Percentiles rank a stretch among this genome's conserved stretches.
phyloP scores from a whole-genome alignment of 495 filamentous ascomycete genomes.

The Xylaria flabelliformis region DNA sequence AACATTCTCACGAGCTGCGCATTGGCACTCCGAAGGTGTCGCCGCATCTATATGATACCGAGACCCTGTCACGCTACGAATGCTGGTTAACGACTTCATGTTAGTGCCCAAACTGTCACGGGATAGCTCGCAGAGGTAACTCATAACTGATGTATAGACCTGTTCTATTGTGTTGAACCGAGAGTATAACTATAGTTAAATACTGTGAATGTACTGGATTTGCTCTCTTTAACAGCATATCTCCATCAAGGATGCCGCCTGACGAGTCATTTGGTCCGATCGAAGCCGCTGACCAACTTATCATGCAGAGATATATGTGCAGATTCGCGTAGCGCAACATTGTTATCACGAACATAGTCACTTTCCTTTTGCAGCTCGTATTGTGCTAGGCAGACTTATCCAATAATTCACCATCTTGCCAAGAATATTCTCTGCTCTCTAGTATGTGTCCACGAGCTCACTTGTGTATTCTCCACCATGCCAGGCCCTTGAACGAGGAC shows the following conservation, averaged over 20 bases:
- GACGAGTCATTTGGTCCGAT: constrained; percentile 1
- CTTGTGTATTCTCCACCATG: constrained; percentile 16
- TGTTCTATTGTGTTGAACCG: not conserved
- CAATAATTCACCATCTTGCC: not conserved
- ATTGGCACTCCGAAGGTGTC: constrained; percentile 4
- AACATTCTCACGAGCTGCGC: constrained; percentile 1
- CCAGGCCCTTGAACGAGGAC: not conserved
- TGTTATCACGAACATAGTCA: constrained; percentile 26
- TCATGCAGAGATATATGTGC: not conserved
- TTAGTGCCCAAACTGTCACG: not conserved
- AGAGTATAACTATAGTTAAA: not conserved
- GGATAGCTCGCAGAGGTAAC: not conserved
- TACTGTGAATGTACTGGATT: not conserved
- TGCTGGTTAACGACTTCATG: not conserved
- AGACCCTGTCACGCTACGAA: not conserved
- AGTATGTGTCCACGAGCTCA: constrained; percentile 10
- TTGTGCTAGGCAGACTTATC: not conserved
- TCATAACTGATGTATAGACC: not conserved
- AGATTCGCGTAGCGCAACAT: constrained; percentile 23
- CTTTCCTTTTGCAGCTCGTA: constrained; percentile 25
- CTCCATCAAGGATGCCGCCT: not conserved
- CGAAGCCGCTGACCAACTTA: constrained; percentile 1
- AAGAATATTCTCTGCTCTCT: constrained; percentile 5
- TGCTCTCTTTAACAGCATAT: not conserved
- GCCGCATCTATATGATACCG: not conserved